Evolutionary conservation across 2,329 filamentous ascomycete genomes (phyloP), one percentile per base, ranked within the genome.

Genomic region (Aspergillus sp.): DNA sequence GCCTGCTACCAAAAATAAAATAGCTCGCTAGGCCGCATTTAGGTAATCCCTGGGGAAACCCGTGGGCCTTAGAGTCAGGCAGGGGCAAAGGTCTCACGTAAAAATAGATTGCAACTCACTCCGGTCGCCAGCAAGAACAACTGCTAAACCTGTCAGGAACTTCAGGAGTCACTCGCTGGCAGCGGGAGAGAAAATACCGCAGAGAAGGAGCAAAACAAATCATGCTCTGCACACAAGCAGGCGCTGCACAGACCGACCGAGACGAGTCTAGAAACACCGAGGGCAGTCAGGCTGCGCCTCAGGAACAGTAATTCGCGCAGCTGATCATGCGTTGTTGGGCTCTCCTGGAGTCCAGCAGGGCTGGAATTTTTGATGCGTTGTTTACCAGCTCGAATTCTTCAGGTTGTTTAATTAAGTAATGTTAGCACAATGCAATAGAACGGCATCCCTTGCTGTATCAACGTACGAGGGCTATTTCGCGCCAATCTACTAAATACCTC

Each of bases 231-330:
- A 15, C n/a, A 15, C 37, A 40, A 40, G 15, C 37, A 40, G 17
- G 27, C 9, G 27, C 42, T 42, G 40, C 40, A 42, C 40, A 42
- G 40, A 42, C 40, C 40, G 37, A 40, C 17, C 37, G 13, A 40
- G 37, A 40, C 37, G 12, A 27, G 44, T 44, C 17, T 24, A 19
- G 20, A 44, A 12, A 44, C 40, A 7, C 19, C 8, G 15, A 19
- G 40, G 40, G 12, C n/a, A 11, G 41, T 20, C 17, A 44, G 4
- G 27, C n/a, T 15, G 27, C 45, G n/a, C n/a, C 40, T 57, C 62
- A 57, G 42, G 55, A 51, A 58, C 34, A 61, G 63, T 64, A 64
- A 65, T 64, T 65, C 62, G 64, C 64, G 62, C 64, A 65, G 64
- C 49, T 65, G 64, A 65, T 65, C 62, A 44, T 22, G 17, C 9